Evolutionary conservation across 129 eudicot genomes (phyloP).

Genomic region (Cynara cardunculus): DNA sequence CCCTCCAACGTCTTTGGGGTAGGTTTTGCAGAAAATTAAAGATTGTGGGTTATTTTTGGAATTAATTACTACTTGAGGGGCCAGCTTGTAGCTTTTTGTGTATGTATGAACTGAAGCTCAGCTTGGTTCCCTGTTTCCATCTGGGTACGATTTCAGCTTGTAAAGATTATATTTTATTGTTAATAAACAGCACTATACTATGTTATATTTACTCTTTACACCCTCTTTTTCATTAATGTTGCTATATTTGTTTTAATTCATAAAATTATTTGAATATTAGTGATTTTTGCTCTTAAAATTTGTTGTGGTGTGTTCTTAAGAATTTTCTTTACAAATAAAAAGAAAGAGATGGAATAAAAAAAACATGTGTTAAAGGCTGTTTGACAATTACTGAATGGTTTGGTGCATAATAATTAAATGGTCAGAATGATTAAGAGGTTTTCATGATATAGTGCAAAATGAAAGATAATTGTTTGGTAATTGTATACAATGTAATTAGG

Average conservation of each 20-base stretch:
- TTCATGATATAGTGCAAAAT: too few relatives aligned
- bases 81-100: slow-evolving; percentile 54
- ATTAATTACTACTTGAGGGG: slow-evolving; percentile 17
- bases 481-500: too few relatives aligned
- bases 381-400: too few relatives aligned
- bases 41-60: slow-evolving; percentile 4
- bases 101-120: slow-evolving; percentile 40
- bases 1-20: slow-evolving; percentile 3
- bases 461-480: too few relatives aligned
- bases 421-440: too few relatives aligned
- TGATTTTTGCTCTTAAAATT: too few relatives aligned
- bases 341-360: too few relatives aligned
- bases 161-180: neutral
- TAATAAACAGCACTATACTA: neutral
- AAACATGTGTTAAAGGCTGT: too few relatives aligned
- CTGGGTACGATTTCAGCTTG: neutral
- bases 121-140: slow-evolving; percentile 31
- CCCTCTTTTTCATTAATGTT: neutral
- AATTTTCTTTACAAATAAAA: too few relatives aligned
- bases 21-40: neutral
- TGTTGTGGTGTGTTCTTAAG: too few relatives aligned
- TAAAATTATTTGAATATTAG: too few relatives aligned
- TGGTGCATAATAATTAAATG: too few relatives aligned
- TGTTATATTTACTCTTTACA: neutral
- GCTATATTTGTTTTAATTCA: neutral